These are phyloP conservation scores for Suillus variegatus DNA, from an alignment of 768 basidiomycete species.

Conservation along the genomic window DNA sequence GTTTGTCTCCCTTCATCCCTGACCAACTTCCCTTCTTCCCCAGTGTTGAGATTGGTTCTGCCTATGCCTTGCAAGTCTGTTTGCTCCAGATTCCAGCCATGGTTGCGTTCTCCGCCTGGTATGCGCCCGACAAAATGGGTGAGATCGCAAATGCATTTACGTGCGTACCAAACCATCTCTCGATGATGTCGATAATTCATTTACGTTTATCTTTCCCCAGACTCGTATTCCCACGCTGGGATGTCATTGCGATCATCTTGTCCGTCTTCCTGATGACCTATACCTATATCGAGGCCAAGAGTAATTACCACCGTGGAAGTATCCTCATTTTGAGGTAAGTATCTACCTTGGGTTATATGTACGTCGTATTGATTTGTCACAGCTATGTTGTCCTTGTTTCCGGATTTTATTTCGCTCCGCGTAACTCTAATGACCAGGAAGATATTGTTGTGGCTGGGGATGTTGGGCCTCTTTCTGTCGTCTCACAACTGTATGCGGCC, in stretches of 20 bases:
- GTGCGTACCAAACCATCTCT: constrained; percentile 48
- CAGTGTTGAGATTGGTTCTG: constrained; percentile 99
- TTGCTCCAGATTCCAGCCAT: constrained; percentile 97
- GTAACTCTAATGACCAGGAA: constrained; percentile 23
- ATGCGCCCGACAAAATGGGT: constrained; percentile 84
- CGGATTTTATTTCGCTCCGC: constrained; percentile 91
- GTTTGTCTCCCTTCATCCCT: not conserved
- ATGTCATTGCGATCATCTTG: constrained; percentile 90
- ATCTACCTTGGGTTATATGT: not conserved
- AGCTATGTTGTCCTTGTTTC: constrained; percentile 91
- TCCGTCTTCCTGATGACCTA: constrained; percentile 98
- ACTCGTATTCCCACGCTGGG: constrained; percentile 98
- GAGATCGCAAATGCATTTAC: constrained; percentile 90
- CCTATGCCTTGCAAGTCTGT: constrained; percentile 98
- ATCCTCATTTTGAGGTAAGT: constrained; percentile 88
- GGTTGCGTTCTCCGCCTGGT: constrained; percentile 98
- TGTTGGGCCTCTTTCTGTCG: constrained; percentile 5
- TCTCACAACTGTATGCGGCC: constrained; percentile 9
- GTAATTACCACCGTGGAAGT: constrained; percentile 96
- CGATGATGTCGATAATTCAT: not conserved
- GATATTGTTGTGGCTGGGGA: constrained; percentile 13
- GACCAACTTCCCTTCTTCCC: constrained; percentile 7
- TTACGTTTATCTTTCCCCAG: constrained; percentile 40
- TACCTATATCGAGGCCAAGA: constrained; percentile 98
- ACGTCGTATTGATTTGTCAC: constrained; percentile 10